These are phyloP conservation scores for Microcera coccophila DNA, from an alignment of 2,329 filamentous ascomycete genomes.

Conservation along the genomic window DNA sequence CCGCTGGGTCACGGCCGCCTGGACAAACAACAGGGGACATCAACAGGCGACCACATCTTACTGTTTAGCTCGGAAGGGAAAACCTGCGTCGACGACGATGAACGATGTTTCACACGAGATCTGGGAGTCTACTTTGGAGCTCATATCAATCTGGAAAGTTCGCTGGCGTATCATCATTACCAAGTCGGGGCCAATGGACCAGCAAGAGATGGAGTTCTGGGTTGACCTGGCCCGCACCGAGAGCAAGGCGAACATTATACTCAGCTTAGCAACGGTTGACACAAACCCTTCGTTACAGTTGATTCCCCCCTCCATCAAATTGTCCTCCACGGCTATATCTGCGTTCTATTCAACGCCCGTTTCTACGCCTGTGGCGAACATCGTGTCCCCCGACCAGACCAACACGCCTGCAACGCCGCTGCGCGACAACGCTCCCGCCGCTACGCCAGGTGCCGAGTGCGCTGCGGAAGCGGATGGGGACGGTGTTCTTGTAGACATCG, in stretches of 20 bases:
- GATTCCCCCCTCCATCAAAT: constrained; percentile 51
- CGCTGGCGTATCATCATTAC: constrained; percentile 75
- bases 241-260: constrained; percentile 46
- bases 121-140: constrained; percentile 72
- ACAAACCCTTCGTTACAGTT: constrained; percentile 61
- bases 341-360: constrained; percentile 59
- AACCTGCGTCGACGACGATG: constrained; percentile 49
- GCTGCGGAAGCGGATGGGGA: constrained; percentile 48
- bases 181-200: constrained; percentile 65
- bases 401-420: constrained; percentile 49
- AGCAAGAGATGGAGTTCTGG: constrained; percentile 61
- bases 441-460: constrained; percentile 44
- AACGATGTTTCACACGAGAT: constrained; percentile 68
- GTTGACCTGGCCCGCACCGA: constrained; percentile 50
- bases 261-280: constrained; percentile 63
- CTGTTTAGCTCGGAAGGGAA: constrained; percentile 60
- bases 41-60: constrained; percentile 72
- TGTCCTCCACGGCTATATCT: constrained; percentile 43
- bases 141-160: constrained; percentile 65
- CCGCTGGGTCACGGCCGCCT: constrained; percentile 73
- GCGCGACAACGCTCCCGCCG: constrained; percentile 37
- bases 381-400: constrained; percentile 59
- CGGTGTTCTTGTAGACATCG: constrained; percentile 65
- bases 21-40: constrained; percentile 74
- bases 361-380: constrained; percentile 60